phyloP scores from a whole-genome alignment of 2,329 filamentous ascomycete genomes.

The Aspergillus ruber region DNA sequence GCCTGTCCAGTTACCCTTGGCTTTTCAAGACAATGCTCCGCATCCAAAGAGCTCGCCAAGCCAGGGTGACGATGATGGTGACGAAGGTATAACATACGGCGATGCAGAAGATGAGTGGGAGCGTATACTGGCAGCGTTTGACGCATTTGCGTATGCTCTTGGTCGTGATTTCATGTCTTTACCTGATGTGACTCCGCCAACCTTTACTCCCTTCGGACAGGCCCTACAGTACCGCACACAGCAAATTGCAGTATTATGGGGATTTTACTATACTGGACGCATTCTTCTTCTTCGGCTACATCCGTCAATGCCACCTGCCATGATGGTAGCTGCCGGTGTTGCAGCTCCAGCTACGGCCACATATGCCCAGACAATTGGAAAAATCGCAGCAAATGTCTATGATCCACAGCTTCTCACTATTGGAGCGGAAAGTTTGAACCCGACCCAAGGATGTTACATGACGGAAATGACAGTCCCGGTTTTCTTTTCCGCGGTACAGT shows the following conservation, averaged over 20 bases:
- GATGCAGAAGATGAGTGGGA: slow-evolving; percentile 74
- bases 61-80: slow-evolving; percentile 47
- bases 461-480: slow-evolving; percentile 76
- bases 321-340: slow-evolving; percentile 78
- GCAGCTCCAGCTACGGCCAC: slow-evolving; percentile 64
- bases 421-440: slow-evolving; percentile 55
- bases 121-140: slow-evolving; percentile 35
- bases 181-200: slow-evolving; percentile 58
- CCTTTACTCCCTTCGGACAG: slow-evolving; percentile 70
- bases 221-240: slow-evolving; percentile 78
- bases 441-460: slow-evolving; percentile 70
- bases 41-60: slow-evolving; percentile 11
- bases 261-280: slow-evolving; percentile 76
- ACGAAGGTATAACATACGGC: slow-evolving; percentile 59
- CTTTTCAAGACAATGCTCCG: slow-evolving; percentile 47
- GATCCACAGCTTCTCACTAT: slow-evolving; percentile 35
- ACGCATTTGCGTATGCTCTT: slow-evolving; percentile 50
- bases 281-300: slow-evolving; percentile 78
- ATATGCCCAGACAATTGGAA: slow-evolving; percentile 69
- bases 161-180: slow-evolving; percentile 72
- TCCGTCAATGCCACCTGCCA: slow-evolving; percentile 83
- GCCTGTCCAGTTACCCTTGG: slow-evolving; percentile 41
- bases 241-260: slow-evolving; percentile 81
- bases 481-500: slow-evolving; percentile 83
- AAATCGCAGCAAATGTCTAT: slow-evolving; percentile 67